phyloP scores from a whole-genome alignment of 2,329 filamentous ascomycete genomes.

The Hansfordia pulvinata region DNA sequence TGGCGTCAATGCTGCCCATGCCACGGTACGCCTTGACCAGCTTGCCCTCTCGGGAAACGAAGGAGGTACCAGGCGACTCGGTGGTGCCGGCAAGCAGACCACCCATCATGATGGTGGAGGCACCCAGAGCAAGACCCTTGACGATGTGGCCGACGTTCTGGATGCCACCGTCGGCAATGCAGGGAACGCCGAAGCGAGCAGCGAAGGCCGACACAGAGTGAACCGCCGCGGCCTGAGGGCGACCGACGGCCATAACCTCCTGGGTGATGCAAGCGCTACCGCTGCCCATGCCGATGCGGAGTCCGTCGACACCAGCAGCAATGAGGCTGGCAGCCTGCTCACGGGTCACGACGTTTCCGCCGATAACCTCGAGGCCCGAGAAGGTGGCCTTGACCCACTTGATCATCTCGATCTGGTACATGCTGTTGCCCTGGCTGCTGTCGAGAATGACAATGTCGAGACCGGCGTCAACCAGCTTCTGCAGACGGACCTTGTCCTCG shows the following conservation, averaged over 20 bases:
- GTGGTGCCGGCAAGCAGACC: constrained; percentile 94
- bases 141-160: constrained; percentile 99
- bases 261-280: constrained; percentile 98
- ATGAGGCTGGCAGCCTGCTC: constrained; percentile 91
- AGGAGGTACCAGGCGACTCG: constrained; percentile 93
- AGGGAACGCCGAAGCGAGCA: constrained; percentile 86
- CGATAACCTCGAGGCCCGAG: constrained; percentile 84
- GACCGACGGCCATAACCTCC: constrained; percentile 98
- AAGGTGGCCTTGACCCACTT: constrained; percentile 85
- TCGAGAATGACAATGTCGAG: constrained; percentile 92
- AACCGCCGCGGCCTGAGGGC: constrained; percentile 88
- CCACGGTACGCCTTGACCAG: constrained; percentile 98
- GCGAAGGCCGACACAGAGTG: constrained; percentile 84
- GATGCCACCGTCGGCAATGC: constrained; percentile 94
- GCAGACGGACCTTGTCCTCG: constrained; percentile 77
- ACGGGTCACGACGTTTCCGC: constrained; percentile 94
- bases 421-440: constrained; percentile 94
- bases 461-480: constrained; percentile 84
- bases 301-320: constrained; percentile 84
- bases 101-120: constrained; percentile 98
- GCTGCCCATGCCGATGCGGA: constrained; percentile 97
- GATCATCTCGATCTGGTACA: constrained; percentile 98
- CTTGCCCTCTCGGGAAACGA: constrained; percentile 91
- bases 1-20: constrained; percentile 97
- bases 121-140: constrained; percentile 90